Conservation (phyloP, 2,329 filamentous ascomycete genomes). For the Calycina marina region DNA sequence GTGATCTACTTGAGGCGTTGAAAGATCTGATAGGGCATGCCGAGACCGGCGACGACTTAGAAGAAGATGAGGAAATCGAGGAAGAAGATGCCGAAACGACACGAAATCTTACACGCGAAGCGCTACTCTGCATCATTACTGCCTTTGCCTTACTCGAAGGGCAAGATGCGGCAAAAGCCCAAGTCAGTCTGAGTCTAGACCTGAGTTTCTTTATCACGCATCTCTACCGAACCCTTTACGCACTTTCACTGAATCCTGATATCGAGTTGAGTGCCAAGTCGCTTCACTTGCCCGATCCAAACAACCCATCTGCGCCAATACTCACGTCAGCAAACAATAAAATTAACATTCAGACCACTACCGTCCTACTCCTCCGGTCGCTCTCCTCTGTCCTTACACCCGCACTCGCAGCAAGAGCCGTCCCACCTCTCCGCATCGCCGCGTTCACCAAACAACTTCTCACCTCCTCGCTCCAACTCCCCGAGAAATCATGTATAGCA, state of each 20-base stretch:
- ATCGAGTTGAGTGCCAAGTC: conserved; percentile 70
- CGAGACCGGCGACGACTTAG: conserved; percentile 35
- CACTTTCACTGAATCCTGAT: conserved; percentile 67
- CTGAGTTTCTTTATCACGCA: conserved; percentile 91
- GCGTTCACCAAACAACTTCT: conserved; percentile 88
- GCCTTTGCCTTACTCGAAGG: conserved; percentile 93
- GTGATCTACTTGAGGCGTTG: conserved; percentile 83
- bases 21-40: conserved; percentile 81
- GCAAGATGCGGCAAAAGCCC: conserved; percentile 79
- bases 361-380: conserved; percentile 78
- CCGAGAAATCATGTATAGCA: conserved; percentile 77
- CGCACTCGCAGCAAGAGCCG: conserved; percentile 52
- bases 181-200: conserved; percentile 71
- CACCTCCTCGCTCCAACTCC: conserved; percentile 67
- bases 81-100: conserved; percentile 36
- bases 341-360: conserved; percentile 90
- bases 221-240: conserved; percentile 74
- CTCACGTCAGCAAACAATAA: conserved; percentile 41
- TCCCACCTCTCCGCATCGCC: conserved; percentile 73
- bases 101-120: conserved; percentile 71
- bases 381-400: conserved; percentile 72
- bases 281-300: conserved; percentile 54
- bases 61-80: conserved; percentile 26
- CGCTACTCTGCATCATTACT: conserved; percentile 86
- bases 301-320: conserved; percentile 26